Evolutionary conservation across 495 filamentous ascomycete genomes (phyloP), one percentile per base, ranked within the genome.

Genomic region (Hyphodiscus hymeniophilus): DNA sequence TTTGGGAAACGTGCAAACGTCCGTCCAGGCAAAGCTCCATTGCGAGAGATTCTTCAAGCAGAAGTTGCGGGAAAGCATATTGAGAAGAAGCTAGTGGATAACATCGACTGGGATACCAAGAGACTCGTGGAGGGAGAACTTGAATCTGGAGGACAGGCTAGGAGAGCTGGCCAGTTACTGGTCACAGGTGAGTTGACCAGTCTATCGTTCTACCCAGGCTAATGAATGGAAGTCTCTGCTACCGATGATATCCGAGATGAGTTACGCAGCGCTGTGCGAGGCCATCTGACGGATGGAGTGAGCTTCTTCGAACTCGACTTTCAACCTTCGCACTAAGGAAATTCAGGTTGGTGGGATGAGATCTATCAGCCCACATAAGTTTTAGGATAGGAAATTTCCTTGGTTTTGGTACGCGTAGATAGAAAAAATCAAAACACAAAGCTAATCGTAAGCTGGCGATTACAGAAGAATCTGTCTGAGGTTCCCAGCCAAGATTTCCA

Each of bases 251-350:
- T 42, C 21, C 24, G 47, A 39, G 36, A 50, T 39, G 38, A 50
- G 22, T 36, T 50, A 34, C 33, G 21, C 32, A 40, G 35, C 16
- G 3, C 40, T 30, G 45, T 48, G 3, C 33, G 45, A 22, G 35
- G 7, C 45, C 22, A 48, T 48, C 6, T 48, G 21, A 31, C 45
- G 21, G 45, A 48, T 38, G 35, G 31, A 41, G 45, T 39, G 16
- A 48, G 45, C 26, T 46, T 18, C 32, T 46, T 46, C 43, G 28
- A 46, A 46, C 43, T 46, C 35, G 43, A 46, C 22, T 48, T 26
- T 48, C 45, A 48, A 31, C 35, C 45, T 48, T 48, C 33, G 45
- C 21, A 39, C n/a, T n/a, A n/a, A n/a, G n/a, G n/a, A 22, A 15
- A 48, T 22, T 48, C 20, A 48, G 43, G 22, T 6, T 12, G 33